These are phyloP conservation scores for Brasilioporus rufonigricans DNA, from an alignment of 768 basidiomycete species.

Conservation along the genomic window DNA sequence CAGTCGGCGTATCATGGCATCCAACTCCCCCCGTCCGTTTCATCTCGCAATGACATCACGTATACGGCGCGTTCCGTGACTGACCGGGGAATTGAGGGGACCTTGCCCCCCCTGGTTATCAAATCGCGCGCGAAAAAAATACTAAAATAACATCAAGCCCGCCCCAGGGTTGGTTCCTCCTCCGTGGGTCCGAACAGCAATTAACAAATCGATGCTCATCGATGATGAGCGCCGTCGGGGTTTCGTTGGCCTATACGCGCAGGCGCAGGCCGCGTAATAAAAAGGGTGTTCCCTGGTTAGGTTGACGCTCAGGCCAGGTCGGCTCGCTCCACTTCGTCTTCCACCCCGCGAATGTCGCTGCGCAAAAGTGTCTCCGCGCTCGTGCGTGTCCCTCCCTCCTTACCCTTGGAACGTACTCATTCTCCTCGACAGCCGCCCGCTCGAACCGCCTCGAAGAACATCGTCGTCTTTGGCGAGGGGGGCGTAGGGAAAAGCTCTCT, in stretches of 20 bases:
- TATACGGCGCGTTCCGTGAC: constrained; percentile 15
- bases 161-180: neutral
- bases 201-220: neutral
- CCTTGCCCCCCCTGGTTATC: constrained; percentile 3
- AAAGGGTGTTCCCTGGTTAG: constrained; percentile 8
- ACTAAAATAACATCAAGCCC: neutral
- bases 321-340: constrained; percentile 9
- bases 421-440: constrained; percentile 5
- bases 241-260: constrained; percentile 12
- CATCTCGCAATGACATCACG: constrained; percentile 15
- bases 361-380: constrained; percentile 12
- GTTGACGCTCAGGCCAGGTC: constrained; percentile 5
- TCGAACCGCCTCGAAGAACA: constrained; percentile 17
- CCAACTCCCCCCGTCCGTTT: constrained; percentile 8
- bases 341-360: constrained; percentile 23
- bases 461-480: constrained; percentile 29
- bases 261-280: constrained; percentile 16
- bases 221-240: constrained; percentile 21
- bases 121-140: constrained; percentile 3
- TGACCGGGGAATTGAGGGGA: constrained; percentile 12
- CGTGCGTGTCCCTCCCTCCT: constrained; percentile 15
- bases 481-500: constrained; percentile 42
- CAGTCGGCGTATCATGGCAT: constrained; percentile 9
- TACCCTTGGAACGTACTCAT: constrained; percentile 4
- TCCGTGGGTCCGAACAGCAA: constrained; percentile 11